Percentiles rank a stretch among this genome's conserved stretches.
Conservation (phyloP, 2,329 filamentous ascomycete species). For the Ilyonectria mors-panacis region DNA sequence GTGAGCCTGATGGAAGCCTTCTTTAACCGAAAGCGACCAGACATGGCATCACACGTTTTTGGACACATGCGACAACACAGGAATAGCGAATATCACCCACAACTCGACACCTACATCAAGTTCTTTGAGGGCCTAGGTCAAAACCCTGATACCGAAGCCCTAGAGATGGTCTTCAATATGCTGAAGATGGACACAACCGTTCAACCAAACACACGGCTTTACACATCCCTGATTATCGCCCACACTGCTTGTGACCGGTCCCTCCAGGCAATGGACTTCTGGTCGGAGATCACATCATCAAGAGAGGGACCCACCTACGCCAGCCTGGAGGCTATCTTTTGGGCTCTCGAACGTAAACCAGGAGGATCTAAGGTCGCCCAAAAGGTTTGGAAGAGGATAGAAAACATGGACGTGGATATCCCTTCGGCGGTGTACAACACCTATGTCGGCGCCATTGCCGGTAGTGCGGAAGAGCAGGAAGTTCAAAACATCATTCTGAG, state of each 20-base stretch:
- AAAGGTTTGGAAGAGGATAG: conserved; percentile 79
- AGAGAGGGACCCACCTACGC: conserved; percentile 89
- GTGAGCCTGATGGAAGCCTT: conserved; percentile 85
- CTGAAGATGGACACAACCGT: conserved; percentile 91
- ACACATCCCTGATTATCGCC: conserved; percentile 90
- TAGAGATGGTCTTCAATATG: conserved; percentile 90
- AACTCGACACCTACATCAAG: conserved; percentile 80
- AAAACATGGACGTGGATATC: conserved; percentile 83
- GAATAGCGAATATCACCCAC: conserved; percentile 75
- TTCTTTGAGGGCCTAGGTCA: conserved; percentile 83
- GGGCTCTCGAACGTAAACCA: conserved; percentile 77
- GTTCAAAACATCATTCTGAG: conserved; percentile 76
- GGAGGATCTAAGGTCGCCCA: conserved; percentile 73
- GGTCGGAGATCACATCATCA: conserved; percentile 86
- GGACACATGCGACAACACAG: conserved; percentile 91
- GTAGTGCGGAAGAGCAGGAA: conserved; percentile 79
- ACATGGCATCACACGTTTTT: conserved; percentile 90
- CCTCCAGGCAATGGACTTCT: conserved; percentile 80
- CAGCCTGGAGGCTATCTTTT: conserved; percentile 85
- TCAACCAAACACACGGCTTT: conserved; percentile 80
- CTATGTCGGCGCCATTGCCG: conserved; percentile 83
- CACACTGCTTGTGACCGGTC: conserved; percentile 80
- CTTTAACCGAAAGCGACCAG: conserved; percentile 81
- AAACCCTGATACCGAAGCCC: conserved; percentile 68
- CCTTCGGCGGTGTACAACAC: conserved; percentile 80